A percentile compares a stretch with the other conserved stretches of the same genome.
Conservation (phyloP, 352 stramenopile genomes). For the Globisporangium middletonii region DNA sequence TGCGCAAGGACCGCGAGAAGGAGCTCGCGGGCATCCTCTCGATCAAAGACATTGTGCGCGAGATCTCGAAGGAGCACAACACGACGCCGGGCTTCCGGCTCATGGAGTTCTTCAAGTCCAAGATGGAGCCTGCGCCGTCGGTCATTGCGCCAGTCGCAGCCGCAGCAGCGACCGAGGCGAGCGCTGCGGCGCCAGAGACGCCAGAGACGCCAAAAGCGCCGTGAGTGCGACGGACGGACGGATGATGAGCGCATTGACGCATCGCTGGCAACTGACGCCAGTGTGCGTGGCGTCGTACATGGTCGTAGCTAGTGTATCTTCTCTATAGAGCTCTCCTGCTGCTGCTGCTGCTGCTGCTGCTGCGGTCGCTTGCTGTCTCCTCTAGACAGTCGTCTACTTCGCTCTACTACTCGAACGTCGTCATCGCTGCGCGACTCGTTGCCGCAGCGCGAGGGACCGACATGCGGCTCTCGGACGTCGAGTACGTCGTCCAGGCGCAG, state of each 20-base stretch:
- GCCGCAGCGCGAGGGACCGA: constrained; percentile 61
- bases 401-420: constrained; percentile 21
- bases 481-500: constrained; percentile 45
- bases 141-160: background rate
- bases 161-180: too few relatives aligned
- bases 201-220: background rate
- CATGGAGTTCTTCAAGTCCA: constrained; percentile 85
- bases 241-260: too few relatives aligned
- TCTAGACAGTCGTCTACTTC: too few relatives aligned
- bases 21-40: constrained; percentile 77
- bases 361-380: too few relatives aligned
- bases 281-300: too few relatives aligned
- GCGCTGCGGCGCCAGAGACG: background rate
- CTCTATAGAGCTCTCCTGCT: too few relatives aligned
- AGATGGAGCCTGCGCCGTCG: constrained; percentile 50
- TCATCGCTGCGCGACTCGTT: constrained; percentile 23
- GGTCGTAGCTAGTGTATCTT: too few relatives aligned
- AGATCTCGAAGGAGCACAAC: constrained; percentile 78
- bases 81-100: constrained; percentile 69
- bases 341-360: too few relatives aligned
- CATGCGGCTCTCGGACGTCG: constrained; percentile 57
- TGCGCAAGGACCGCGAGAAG: constrained; percentile 72
- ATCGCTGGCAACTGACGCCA: too few relatives aligned
- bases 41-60: constrained; percentile 83
- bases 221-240: too few relatives aligned